phyloP scores from a whole-genome alignment of 2,329 filamentous ascomycete species.

The Neonectria hederae region DNA sequence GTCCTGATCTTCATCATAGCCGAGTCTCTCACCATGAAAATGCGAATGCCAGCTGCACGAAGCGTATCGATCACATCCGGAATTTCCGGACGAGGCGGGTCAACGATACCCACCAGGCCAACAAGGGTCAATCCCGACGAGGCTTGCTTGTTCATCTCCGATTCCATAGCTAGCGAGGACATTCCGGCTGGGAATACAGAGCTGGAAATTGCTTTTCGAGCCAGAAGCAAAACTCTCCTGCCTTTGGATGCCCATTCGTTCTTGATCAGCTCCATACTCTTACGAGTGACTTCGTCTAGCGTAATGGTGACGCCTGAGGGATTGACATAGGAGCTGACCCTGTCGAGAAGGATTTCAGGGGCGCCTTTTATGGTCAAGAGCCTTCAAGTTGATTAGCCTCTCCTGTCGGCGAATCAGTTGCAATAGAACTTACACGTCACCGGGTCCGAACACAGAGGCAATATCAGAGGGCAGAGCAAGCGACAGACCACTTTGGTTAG shows the following conservation, averaged over 20 bases:
- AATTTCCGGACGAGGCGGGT: conserved; percentile 80
- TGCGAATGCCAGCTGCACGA: conserved; percentile 75
- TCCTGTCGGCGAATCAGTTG: neutral
- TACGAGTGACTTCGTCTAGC: conserved; percentile 55
- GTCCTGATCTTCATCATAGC: neutral
- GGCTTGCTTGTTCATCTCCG: conserved; percentile 64
- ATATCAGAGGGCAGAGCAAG: conserved; percentile 30
- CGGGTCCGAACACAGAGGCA: conserved; percentile 10
- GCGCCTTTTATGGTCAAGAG: conserved; percentile 82
- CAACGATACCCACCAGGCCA: conserved; percentile 80
- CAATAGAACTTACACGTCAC: conserved; percentile 18
- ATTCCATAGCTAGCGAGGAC: conserved; percentile 56
- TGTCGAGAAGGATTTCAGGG: conserved; percentile 74
- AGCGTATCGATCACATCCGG: conserved; percentile 72
- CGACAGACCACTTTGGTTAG: conserved; percentile 51
- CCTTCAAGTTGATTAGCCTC: conserved; percentile 39
- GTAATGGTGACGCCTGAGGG: conserved; percentile 62
- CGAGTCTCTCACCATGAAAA: conserved; percentile 71
- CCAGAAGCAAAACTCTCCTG: conserved; percentile 73
- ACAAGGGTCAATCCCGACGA: conserved; percentile 71
- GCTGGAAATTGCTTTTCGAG: conserved; percentile 64
- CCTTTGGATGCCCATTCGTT: conserved; percentile 75
- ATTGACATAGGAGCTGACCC: conserved; percentile 67
- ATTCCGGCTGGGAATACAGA: conserved; percentile 48
- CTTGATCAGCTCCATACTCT: conserved; percentile 67